Base-by-base conservation (phyloP, 495 filamentous ascomycete species). In the Penicillium maclennaniae region DNA sequence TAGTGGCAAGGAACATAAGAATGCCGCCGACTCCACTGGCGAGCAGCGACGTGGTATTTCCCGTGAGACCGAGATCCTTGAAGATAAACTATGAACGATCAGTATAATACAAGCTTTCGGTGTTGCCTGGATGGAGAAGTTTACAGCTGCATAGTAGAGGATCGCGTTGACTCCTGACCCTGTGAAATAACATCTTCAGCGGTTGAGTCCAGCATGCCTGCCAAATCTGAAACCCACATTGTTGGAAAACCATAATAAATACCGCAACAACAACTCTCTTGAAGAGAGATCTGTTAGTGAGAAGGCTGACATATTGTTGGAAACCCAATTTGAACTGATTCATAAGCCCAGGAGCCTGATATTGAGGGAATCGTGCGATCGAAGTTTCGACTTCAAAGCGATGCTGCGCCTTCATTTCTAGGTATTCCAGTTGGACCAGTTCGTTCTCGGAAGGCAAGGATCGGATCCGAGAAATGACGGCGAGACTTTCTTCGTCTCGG, bases 11-110 rank as follows among this genome's bases (percentile, higher is more conserved):
- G 61, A 87, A 84, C 65, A 86, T 83, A 12, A 87, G 63, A 6
- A 83, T 84, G 63, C 85, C 86, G 51, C 84, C 81, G 23, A 86
- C 73, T 12, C 83, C 81, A 12, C 82, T 84, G 2, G 79, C 80
- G 28, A 84, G 74, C 47, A 86, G 72, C 59, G 79, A 79, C 51
- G 82, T 67, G 4, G 52, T 56, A 61, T 84, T 76, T 14, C 82
- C 82, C 1, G 66, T 65, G 23, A 62, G 71, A 1, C 60, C 56
- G 16, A 68, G 56, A 75, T 83, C 85, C 36, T 75, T 47, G 57
- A 84, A 84, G 20, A 86, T 78, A 59, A 81, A 79, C 14, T 77
- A 31, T 52, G 16, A 23, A 45, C 2, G 12, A 10, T 19, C 7
- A 19, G 26, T 9, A 38, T 31, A 12, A 17, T 6, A 23, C 15